Evolutionary conservation across 2,329 filamentous ascomycete species (phyloP).

Genomic region (Epichloe scottii): DNA sequence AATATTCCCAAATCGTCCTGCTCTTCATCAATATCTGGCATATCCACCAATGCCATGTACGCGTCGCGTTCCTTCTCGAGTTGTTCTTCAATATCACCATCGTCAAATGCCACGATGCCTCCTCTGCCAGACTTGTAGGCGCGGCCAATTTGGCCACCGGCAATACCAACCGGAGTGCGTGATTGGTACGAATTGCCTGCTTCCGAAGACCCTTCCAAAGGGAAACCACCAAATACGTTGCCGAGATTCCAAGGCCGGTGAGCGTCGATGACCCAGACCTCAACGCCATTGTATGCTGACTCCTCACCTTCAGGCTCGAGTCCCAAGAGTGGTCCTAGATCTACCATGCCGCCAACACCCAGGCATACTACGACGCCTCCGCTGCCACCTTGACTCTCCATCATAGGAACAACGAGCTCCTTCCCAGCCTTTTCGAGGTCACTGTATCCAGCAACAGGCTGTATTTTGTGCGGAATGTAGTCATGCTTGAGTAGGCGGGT

Average conservation of each 20-base stretch:
- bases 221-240: slow-evolving; percentile 77
- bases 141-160: slow-evolving; percentile 57
- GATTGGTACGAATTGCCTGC: slow-evolving; percentile 33
- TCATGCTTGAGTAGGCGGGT: slow-evolving; percentile 91
- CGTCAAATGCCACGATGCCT: slow-evolving; percentile 88
- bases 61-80: slow-evolving; percentile 63
- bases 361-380: slow-evolving; percentile 87
- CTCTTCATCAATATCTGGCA: slow-evolving; percentile 78
- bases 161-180: slow-evolving; percentile 52
- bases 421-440: slow-evolving; percentile 72
- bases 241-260: slow-evolving; percentile 87
- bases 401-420: slow-evolving; percentile 75
- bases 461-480: slow-evolving; percentile 95
- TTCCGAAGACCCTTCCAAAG: slow-evolving; percentile 38
- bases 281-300: slow-evolving; percentile 66
- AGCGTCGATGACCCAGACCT: slow-evolving; percentile 89
- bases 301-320: slow-evolving; percentile 52
- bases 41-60: slow-evolving; percentile 73
- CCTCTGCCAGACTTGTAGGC: slow-evolving; percentile 68
- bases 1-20: slow-evolving; percentile 49
- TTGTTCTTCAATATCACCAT: slow-evolving; percentile 86
- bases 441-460: slow-evolving; percentile 84
- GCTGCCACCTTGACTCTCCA: slow-evolving; percentile 67
- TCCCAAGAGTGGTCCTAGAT: slow-evolving; percentile 68
- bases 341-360: slow-evolving; percentile 83